Conservation (phyloP, 1,284 basidiomycete species). For the Rhodotorula sp. region DNA sequence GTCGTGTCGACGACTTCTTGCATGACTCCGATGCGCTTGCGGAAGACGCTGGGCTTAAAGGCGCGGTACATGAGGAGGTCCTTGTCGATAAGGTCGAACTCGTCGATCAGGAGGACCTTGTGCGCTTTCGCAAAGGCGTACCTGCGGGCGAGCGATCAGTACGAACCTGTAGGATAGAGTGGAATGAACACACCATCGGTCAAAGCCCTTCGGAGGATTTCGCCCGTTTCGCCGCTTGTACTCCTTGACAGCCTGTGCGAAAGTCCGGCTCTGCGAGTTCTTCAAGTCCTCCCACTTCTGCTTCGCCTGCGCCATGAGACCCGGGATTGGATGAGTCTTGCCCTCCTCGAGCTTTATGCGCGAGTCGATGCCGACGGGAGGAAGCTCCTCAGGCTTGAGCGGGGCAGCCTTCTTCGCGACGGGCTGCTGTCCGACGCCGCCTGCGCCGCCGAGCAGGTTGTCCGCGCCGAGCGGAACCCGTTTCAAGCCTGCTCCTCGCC, state of each 20-base stretch:
- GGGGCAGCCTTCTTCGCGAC: background rate
- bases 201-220: slow-evolving; percentile 42
- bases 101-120: slow-evolving; percentile 44
- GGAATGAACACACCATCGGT: slow-evolving; percentile 30
- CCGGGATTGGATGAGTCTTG: slow-evolving; percentile 35
- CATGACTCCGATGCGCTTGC: slow-evolving; percentile 35
- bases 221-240: slow-evolving; percentile 39
- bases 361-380: slow-evolving; percentile 26
- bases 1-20: slow-evolving; percentile 29
- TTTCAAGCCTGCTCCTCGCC: slow-evolving; percentile 11
- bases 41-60: slow-evolving; percentile 38
- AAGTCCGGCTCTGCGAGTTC: slow-evolving; percentile 34
- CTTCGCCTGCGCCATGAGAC: slow-evolving; percentile 28
- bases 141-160: slow-evolving; percentile 20
- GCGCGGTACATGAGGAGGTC: slow-evolving; percentile 44
- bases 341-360: slow-evolving; percentile 35
- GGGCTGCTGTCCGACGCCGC: background rate
- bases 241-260: slow-evolving; percentile 40
- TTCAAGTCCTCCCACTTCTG: slow-evolving; percentile 30
- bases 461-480: slow-evolving; percentile 7
- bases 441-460: slow-evolving; percentile 18
- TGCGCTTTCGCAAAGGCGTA: slow-evolving; percentile 44
- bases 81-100: slow-evolving; percentile 45
- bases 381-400: slow-evolving; percentile 12
- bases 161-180: too few species aligned